These are phyloP conservation scores for Colletotrichum lentis DNA, from an alignment of 2,329 filamentous ascomycete genomes.

Conservation along the genomic window DNA sequence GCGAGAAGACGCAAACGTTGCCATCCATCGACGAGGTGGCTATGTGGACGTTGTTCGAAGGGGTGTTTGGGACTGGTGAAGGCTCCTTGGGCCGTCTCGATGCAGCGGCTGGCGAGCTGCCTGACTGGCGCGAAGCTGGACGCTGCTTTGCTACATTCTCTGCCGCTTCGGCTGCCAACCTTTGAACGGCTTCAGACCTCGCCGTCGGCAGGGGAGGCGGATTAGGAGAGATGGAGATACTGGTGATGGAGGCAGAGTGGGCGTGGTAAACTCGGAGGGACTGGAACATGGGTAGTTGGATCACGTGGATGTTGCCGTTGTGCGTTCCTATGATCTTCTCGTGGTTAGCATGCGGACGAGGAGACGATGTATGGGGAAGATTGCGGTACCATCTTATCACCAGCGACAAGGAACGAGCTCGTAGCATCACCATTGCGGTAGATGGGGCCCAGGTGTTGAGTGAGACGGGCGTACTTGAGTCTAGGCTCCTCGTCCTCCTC, in stretches of 20 bases:
- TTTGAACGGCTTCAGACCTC: conserved; percentile 52
- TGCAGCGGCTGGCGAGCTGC: conserved; percentile 58
- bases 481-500: conserved; percentile 88
- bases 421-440: conserved; percentile 97
- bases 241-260: conserved; percentile 89
- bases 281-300: conserved; percentile 84
- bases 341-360: conserved; percentile 41
- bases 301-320: conserved; percentile 93
- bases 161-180: conserved; percentile 49
- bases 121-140: conserved; percentile 45
- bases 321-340: conserved; percentile 87
- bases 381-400: conserved; percentile 88
- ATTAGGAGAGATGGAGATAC: conserved; percentile 88
- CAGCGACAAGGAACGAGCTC: conserved; percentile 86
- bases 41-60: conserved; percentile 91
- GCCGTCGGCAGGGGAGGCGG: conserved; percentile 63
- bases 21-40: conserved; percentile 95
- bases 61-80: conserved; percentile 71
- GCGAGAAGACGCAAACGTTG: conserved; percentile 88
- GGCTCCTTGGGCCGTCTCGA: conserved; percentile 62
- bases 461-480: conserved; percentile 91
- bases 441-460: conserved; percentile 77
- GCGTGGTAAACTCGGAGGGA: conserved; percentile 87
- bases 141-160: conserved; percentile 44
- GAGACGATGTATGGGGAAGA: conserved; percentile 1